Percentiles rank a stretch among this genome's conserved stretches.
Conservation (phyloP, 257 asterid genomes). For the Capsicum baccatum region DNA sequence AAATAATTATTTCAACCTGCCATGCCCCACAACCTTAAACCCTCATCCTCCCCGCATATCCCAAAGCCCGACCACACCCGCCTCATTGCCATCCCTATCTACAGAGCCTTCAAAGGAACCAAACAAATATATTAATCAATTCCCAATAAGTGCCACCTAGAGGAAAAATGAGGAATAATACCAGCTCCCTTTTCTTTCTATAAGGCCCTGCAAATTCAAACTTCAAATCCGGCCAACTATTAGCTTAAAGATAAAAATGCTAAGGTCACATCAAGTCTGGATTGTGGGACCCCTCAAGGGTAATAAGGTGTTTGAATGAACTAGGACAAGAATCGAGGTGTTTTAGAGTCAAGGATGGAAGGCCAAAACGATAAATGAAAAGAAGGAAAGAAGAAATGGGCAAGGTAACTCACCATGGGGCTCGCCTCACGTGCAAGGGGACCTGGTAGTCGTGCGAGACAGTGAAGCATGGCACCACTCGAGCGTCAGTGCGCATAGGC, state of each 20-base stretch:
- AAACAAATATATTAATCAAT: background rate
- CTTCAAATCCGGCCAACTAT: background rate
- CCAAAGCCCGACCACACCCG: too few species aligned
- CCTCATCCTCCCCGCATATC: too few species aligned
- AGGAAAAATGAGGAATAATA: background rate
- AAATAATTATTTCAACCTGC: too few species aligned
- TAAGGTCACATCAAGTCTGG: background rate
- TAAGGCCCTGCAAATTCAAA: background rate
- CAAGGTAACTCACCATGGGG: too few species aligned
- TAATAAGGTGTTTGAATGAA: conserved; percentile 11
- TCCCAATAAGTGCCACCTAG: background rate
- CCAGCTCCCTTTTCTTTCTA: background rate
- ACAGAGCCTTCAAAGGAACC: conserved; percentile 14
- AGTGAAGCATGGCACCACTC: too few species aligned
- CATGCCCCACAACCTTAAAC: too few species aligned
- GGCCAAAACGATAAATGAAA: background rate
- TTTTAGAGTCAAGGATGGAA: background rate
- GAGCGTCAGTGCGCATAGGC: too few species aligned
- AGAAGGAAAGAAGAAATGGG: background rate
- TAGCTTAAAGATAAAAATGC: background rate
- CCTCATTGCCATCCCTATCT: too few species aligned
- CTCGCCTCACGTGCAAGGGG: too few species aligned
- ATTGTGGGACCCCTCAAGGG: background rate
- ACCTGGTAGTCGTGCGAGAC: too few species aligned
- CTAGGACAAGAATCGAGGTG: background rate